These are phyloP conservation scores for Apiospora phragmitis DNA, from an alignment of 2,329 filamentous ascomycete genomes.

Conservation along the genomic window DNA sequence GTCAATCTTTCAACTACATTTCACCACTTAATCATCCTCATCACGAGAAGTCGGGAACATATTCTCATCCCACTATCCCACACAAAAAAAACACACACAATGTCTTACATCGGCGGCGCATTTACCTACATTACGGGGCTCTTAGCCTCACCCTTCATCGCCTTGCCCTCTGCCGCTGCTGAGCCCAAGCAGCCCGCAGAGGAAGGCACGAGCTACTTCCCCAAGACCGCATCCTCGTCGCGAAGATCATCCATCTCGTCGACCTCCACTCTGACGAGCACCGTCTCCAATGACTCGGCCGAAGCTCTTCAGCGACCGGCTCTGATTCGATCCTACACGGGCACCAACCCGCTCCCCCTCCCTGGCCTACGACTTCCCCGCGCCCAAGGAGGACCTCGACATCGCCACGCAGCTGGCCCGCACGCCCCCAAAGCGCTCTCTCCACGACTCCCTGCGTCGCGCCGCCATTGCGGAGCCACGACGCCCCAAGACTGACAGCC, in stretches of 20 bases:
- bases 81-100: not conserved
- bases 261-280: not conserved
- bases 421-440: constrained; percentile 28
- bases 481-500: constrained; percentile 22
- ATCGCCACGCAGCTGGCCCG: constrained; percentile 30
- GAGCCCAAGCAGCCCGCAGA: constrained; percentile 5
- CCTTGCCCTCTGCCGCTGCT: not conserved
- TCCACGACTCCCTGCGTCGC: constrained; percentile 29
- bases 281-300: constrained; percentile 23
- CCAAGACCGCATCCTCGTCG: constrained; percentile 1
- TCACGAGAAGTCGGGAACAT: not conserved
- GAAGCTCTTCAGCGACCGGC: constrained; percentile 15
- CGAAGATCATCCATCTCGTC: constrained; percentile 14
- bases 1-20: not conserved
- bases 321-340: constrained; percentile 8
- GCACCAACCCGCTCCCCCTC: constrained; percentile 28
- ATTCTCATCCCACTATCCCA: not conserved
- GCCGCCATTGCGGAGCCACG: constrained; percentile 19
- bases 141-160: constrained; percentile 6
- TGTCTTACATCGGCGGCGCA: constrained; percentile 14
- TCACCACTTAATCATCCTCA: not conserved
- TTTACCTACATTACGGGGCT: constrained; percentile 14
- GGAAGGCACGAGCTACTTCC: constrained; percentile 17
- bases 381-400: constrained; percentile 28
- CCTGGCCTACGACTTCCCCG: constrained; percentile 26